Evolutionary conservation across 257 asterid species (phyloP).

Genomic region (Anisodus tanguticus): DNA sequence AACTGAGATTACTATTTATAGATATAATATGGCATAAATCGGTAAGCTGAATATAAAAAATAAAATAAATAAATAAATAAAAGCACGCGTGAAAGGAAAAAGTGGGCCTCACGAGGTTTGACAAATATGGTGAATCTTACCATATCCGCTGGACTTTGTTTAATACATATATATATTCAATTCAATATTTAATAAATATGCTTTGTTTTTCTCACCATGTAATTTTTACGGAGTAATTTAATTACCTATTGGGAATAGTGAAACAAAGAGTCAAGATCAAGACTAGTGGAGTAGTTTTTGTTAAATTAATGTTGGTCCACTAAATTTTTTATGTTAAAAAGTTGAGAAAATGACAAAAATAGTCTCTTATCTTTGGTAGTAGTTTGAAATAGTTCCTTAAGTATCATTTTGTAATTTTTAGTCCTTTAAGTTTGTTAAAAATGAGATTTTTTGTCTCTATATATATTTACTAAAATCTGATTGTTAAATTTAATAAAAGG

Average conservation of each 20-base stretch:
- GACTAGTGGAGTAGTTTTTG: neutral
- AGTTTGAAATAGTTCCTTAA: no score
- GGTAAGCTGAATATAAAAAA: no score
- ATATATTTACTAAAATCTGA: no score
- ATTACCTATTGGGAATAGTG: neutral
- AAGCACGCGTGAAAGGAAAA: slow-evolving; percentile 70
- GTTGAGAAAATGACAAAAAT: no score
- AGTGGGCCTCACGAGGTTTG: slow-evolving; percentile 69
- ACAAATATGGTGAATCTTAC: slow-evolving; percentile 45
- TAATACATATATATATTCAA: neutral
- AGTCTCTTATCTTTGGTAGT: no score
- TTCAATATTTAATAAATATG: neutral
- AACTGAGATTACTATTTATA: no score
- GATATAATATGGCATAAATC: no score
- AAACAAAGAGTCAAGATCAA: neutral
- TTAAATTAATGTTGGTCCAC: neutral
- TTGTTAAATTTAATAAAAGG: no score
- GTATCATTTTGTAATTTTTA: no score
- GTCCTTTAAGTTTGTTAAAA: no score
- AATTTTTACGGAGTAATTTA: neutral
- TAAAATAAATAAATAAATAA: no score
- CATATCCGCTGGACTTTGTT: slow-evolving; percentile 45
- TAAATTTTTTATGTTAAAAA: neutral
- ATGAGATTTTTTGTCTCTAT: no score
- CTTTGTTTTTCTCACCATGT: neutral